Conservation (phyloP, 768 basidiomycete genomes). For the Punctularia strigosozonata region DNA sequence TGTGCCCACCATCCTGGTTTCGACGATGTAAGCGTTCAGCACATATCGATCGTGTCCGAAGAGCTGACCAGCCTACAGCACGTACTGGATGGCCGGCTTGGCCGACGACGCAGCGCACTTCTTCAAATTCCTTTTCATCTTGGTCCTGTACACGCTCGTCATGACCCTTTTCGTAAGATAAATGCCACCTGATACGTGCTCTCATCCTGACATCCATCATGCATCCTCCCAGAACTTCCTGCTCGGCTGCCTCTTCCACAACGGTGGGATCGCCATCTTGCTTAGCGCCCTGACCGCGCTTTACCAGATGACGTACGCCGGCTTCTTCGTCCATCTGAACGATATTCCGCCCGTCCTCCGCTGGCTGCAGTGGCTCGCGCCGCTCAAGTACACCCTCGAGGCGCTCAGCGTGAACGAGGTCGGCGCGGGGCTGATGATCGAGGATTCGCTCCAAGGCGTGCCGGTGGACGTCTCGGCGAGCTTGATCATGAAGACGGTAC, state of each 20-base stretch:
- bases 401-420: constrained; percentile 91
- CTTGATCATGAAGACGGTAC: constrained; percentile 76
- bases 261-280: constrained; percentile 86
- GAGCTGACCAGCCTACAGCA: constrained; percentile 26
- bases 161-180: constrained; percentile 79
- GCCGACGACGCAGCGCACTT: constrained; percentile 65
- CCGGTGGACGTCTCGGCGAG: constrained; percentile 70
- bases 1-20: constrained; percentile 79
- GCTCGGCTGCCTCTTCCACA: constrained; percentile 70
- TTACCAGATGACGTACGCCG: constrained; percentile 82
- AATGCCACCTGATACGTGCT: background rate
- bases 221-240: constrained; percentile 63
- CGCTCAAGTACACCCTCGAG: constrained; percentile 74
- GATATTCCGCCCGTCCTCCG: constrained; percentile 83
- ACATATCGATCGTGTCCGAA: constrained; percentile 5
- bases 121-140: constrained; percentile 91
- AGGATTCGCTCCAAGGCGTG: constrained; percentile 70
- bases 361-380: constrained; percentile 89
- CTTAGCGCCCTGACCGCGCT: constrained; percentile 66
- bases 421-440: constrained; percentile 74
- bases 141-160: constrained; percentile 72
- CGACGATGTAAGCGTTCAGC: constrained; percentile 52
- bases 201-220: background rate
- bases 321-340: constrained; percentile 84
- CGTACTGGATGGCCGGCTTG: constrained; percentile 96